A percentile compares a stretch with the other conserved stretches of the same genome.
Conservation (phyloP, 768 basidiomycete species). For the Mycena sanguinolenta region DNA sequence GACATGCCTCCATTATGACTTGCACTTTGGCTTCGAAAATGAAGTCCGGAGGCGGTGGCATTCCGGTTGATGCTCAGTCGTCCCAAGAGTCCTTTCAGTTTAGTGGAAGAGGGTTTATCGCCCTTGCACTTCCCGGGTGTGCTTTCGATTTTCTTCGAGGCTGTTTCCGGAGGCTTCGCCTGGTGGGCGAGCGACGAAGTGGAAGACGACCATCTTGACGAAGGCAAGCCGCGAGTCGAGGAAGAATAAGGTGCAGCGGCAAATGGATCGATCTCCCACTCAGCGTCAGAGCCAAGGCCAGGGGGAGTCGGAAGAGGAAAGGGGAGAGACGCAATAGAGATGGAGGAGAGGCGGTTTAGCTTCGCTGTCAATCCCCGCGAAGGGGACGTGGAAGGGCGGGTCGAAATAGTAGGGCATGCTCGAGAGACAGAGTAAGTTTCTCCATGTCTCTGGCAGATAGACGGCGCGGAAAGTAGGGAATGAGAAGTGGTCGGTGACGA, state of each 20-base stretch:
- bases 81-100: slow-evolving; percentile 24
- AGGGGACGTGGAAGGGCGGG: slow-evolving; percentile 4
- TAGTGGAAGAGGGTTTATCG: slow-evolving; percentile 16
- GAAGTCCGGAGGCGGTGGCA: slow-evolving; percentile 16
- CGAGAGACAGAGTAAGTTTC: neutral
- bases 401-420: neutral
- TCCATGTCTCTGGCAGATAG: neutral
- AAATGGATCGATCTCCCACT: slow-evolving; percentile 33
- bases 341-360: slow-evolving; percentile 19
- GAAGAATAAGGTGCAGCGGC: slow-evolving; percentile 5
- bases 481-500: neutral
- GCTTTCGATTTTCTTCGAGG: neutral
- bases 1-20: slow-evolving; percentile 7
- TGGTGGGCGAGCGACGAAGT: slow-evolving; percentile 13
- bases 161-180: neutral
- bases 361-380: neutral
- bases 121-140: slow-evolving; percentile 17
- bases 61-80: slow-evolving; percentile 26
- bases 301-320: slow-evolving; percentile 30
- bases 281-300: slow-evolving; percentile 16
- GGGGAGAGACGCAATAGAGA: slow-evolving; percentile 26
- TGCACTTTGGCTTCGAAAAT: slow-evolving; percentile 10
- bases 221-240: neutral
- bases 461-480: too few relatives aligned
- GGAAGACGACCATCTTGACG: slow-evolving; percentile 35